phyloP scores from a whole-genome alignment of 768 basidiomycete genomes.

The Suillus ampliporus region DNA sequence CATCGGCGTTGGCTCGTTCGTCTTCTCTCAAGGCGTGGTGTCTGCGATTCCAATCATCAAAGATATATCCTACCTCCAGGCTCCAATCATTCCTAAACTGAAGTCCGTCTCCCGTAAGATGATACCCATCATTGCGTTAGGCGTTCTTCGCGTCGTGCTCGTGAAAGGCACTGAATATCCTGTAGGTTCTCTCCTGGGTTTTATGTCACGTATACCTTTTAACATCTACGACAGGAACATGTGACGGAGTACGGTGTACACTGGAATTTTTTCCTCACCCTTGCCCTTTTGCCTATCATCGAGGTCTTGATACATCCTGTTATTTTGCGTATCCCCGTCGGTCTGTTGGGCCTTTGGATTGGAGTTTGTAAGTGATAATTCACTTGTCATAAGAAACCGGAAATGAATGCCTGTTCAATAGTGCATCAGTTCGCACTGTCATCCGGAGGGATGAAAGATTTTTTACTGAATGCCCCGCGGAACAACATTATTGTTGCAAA shows the following conservation, averaged over 20 bases:
- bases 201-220: slow-evolving; percentile 2
- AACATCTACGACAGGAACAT: slow-evolving; percentile 71
- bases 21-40: slow-evolving; percentile 93
- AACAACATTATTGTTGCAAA: slow-evolving; percentile 73
- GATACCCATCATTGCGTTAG: slow-evolving; percentile 72
- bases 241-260: slow-evolving; percentile 95
- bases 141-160: slow-evolving; percentile 75
- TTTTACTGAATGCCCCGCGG: slow-evolving; percentile 70
- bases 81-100: slow-evolving; percentile 58
- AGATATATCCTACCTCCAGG: slow-evolving; percentile 56
- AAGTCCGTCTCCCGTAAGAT: slow-evolving; percentile 57
- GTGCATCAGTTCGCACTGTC: slow-evolving; percentile 77
- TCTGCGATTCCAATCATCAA: slow-evolving; percentile 85
- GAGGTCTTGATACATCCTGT: slow-evolving; percentile 74
- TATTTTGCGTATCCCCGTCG: slow-evolving; percentile 59
- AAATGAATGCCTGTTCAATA: slow-evolving; percentile 33
- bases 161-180: slow-evolving; percentile 97
- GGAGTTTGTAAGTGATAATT: slow-evolving; percentile 53
- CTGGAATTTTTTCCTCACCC: slow-evolving; percentile 99
- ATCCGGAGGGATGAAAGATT: slow-evolving; percentile 57
- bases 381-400: not conserved
- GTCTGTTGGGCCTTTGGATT: slow-evolving; percentile 64
- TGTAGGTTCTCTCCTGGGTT: slow-evolving; percentile 49
- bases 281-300: slow-evolving; percentile 78
- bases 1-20: slow-evolving; percentile 94